Conservation (phyloP, 306 rosid species). For the Lablab purpureus region DNA sequence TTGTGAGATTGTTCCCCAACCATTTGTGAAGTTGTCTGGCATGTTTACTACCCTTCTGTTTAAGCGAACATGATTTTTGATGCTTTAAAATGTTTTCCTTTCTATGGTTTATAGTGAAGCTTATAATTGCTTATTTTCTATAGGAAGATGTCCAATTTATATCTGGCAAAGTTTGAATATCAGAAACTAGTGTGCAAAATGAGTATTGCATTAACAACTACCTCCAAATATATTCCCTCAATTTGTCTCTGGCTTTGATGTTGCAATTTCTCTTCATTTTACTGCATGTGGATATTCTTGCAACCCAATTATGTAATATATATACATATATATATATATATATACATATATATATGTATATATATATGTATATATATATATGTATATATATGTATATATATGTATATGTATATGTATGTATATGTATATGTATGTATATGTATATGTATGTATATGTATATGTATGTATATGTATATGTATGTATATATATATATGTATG, state of each 20-base stretch:
- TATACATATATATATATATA: too few species aligned
- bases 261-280: slow-evolving; percentile 7
- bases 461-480: too few species aligned
- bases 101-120: background rate
- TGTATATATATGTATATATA: too few species aligned
- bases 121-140: background rate
- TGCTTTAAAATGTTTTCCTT: background rate
- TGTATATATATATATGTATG: too few species aligned
- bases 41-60: background rate
- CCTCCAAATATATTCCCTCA: background rate
- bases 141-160: background rate
- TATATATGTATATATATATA: too few species aligned
- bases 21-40: slow-evolving; percentile 20
- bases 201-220: background rate
- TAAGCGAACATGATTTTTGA: background rate
- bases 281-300: background rate
- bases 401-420: too few species aligned
- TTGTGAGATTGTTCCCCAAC: slow-evolving; percentile 21
- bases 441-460: too few species aligned
- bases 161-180: background rate
- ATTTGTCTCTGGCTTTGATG: slow-evolving; percentile 3
- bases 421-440: too few species aligned
- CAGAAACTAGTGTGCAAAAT: background rate
- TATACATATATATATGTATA: too few species aligned
- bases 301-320: too few species aligned